Evolutionary conservation across 768 basidiomycete species (phyloP), one percentile per base, ranked within the genome.

Genomic region (Scleroderma bovista): DNA sequence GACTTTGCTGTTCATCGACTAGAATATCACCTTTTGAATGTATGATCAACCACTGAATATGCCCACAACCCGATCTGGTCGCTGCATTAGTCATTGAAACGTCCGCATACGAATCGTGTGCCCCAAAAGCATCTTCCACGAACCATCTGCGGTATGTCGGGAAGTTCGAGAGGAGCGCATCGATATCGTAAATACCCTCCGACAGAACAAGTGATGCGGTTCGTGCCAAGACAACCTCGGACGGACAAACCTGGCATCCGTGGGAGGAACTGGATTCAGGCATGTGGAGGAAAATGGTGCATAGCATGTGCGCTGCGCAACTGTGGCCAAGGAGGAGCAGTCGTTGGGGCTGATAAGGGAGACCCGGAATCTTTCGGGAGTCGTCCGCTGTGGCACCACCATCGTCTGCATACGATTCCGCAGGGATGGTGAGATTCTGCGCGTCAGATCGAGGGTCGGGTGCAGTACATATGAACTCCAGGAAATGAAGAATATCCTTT

Each of bases 181-280:
- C 84, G 52, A 89, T 66, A 63, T 91, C 82, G 65, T 83, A 90
- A 54, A 91, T 83, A 29, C 90, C 90, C 64, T 87, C 88, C 1
- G 89, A 83, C 57, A 84, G 54, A 45, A 82, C 65, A 41, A 89
- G 69, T 15, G 74, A 84, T 46, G 73, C 73, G 77, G 75, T 41
- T 76, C 70, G 47, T 57, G 54, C 43, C 77, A 66, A 17, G 83
- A 68, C 33, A 47, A 46, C 12, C 59, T 57, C 39, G 71, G 64
- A 60, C 0, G 84, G 86, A 15, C 65, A 63, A 19, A 86, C 22
- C 54, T 55, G 10, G 39, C 51, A 55, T 29, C 24, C 36, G n/a
- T 19, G 20, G 26, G 42, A 26, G 22, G 41, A 17, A 23, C 20
- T 15, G 6, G 37, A 15, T 5, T 75, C 75, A 2, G 71, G 66